Evolutionary conservation across 2,329 filamentous ascomycete genomes (phyloP).

Genomic region (Pestalotiopsis sp.): DNA sequence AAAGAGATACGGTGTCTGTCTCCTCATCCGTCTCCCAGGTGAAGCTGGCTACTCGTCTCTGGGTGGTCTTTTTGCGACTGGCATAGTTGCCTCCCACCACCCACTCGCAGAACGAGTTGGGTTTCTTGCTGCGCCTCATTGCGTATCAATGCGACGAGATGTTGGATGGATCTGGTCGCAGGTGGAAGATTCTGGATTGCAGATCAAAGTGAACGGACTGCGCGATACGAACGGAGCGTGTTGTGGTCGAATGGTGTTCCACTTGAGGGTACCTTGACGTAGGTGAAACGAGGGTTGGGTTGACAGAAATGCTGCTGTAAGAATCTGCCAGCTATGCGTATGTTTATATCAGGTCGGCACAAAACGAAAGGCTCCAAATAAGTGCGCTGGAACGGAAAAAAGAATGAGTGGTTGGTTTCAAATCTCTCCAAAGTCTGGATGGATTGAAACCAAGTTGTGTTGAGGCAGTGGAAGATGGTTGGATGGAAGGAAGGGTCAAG

Average conservation of each 20-base stretch:
- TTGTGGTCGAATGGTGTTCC: neutral
- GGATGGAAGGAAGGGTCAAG: neutral
- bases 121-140: slow-evolving; percentile 14
- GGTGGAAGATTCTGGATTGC: neutral
- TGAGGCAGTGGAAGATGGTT: neutral
- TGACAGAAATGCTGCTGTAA: neutral
- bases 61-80: slow-evolving; percentile 6
- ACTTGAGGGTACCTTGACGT: neutral
- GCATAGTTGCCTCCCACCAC: slow-evolving; percentile 37
- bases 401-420: neutral
- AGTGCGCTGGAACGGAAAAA: neutral
- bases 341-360: neutral
- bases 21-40: slow-evolving; percentile 54
- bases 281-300: neutral
- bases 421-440: neutral
- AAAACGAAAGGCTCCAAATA: neutral
- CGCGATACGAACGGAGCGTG: neutral
- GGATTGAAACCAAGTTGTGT: neutral
- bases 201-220: neutral
- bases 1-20: slow-evolving; percentile 45
- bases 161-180: too few species aligned
- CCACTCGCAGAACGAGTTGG: slow-evolving; percentile 41
- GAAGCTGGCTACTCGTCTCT: slow-evolving; percentile 29
- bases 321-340: neutral
- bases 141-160: neutral